These are phyloP conservation scores for Daedaleopsis nitida DNA, from an alignment of 768 basidiomycete genomes.

Conservation along the genomic window DNA sequence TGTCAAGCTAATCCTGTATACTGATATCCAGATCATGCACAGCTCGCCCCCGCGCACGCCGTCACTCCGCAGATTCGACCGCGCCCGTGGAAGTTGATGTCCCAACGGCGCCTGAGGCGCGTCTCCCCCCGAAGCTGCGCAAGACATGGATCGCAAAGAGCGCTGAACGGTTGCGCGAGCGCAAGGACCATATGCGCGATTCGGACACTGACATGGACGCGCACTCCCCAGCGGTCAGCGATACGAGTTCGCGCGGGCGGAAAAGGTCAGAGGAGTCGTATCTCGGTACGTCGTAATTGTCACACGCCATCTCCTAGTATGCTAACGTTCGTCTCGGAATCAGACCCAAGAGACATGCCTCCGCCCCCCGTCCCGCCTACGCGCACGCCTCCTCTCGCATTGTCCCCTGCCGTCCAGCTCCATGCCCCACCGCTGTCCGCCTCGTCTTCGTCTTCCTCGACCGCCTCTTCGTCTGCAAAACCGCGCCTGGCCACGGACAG, in stretches of 20 bases:
- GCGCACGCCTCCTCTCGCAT: constrained; percentile 42
- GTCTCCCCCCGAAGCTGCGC: constrained; percentile 66
- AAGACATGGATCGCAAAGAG: constrained; percentile 43
- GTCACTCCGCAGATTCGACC: not conserved
- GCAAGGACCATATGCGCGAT: constrained; percentile 19
- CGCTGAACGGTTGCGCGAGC: constrained; percentile 26
- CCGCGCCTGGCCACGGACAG: constrained; percentile 3
- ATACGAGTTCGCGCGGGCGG: not conserved
- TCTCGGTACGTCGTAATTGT: too few relatives aligned
- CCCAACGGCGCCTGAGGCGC: constrained; percentile 27
- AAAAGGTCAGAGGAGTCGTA: not conserved
- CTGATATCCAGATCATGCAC: not conserved
- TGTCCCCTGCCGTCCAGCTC: constrained; percentile 8
- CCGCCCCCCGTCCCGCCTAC: constrained; percentile 53
- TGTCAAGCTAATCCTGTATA: not conserved
- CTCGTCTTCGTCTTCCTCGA: not conserved
- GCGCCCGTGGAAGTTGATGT: constrained; percentile 21
- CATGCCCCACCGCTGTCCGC: constrained; percentile 12
- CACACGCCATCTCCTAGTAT: not conserved
- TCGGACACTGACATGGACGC: not conserved
- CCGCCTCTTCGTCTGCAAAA: not conserved
- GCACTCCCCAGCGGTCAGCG: not conserved
- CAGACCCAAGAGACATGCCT: constrained; percentile 48
- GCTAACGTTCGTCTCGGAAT: not conserved
- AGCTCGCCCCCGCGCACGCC: not conserved